Percentiles rank a stretch among this genome's conserved stretches.
Conservation (phyloP, 257 asterid genomes). For the Pogostemon cablin region DNA sequence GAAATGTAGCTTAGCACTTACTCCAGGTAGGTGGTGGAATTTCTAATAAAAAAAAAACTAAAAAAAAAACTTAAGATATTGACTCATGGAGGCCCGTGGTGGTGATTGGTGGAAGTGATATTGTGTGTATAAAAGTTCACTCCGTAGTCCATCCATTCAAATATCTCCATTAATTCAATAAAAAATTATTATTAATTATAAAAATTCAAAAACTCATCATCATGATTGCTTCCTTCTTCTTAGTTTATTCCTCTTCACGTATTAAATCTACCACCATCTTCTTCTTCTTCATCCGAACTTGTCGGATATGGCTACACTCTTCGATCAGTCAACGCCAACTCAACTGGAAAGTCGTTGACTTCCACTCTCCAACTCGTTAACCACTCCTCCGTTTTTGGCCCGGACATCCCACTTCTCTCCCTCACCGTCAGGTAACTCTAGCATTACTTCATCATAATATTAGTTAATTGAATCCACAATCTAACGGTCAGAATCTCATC, state of each 20-base stretch:
- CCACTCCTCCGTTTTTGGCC: slow-evolving; percentile 51
- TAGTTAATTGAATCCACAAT: background rate
- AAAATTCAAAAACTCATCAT: background rate
- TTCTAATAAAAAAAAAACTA: too few species aligned
- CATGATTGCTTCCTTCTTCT: background rate
- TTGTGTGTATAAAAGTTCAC: too few species aligned
- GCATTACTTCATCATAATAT: background rate
- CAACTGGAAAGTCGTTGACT: slow-evolving; percentile 44
- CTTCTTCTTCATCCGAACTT: slow-evolving; percentile 21
- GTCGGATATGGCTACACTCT: slow-evolving; percentile 69
- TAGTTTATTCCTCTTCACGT: slow-evolving; percentile 20
- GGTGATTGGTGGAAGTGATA: too few species aligned
- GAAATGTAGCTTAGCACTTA: too few species aligned
- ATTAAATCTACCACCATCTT: background rate
- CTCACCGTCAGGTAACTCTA: slow-evolving; percentile 57
- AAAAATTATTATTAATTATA: slow-evolving; percentile 9
- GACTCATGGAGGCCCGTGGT: too few species aligned
- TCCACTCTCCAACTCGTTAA: slow-evolving; percentile 62
- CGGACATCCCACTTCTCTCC: slow-evolving; percentile 47
- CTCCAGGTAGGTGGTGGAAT: too few species aligned
- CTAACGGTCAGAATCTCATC: background rate
- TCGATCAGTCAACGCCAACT: slow-evolving; percentile 41
- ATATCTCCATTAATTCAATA: background rate
- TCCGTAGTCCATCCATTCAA: slow-evolving; percentile 10
- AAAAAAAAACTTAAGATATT: too few species aligned